A percentile compares a stretch with the other conserved stretches of the same genome.
These are phyloP conservation scores for Marchantia paleacea DNA, from an alignment of 225 moss, liverwort and hornwort genomes.

Conservation along the genomic window DNA sequence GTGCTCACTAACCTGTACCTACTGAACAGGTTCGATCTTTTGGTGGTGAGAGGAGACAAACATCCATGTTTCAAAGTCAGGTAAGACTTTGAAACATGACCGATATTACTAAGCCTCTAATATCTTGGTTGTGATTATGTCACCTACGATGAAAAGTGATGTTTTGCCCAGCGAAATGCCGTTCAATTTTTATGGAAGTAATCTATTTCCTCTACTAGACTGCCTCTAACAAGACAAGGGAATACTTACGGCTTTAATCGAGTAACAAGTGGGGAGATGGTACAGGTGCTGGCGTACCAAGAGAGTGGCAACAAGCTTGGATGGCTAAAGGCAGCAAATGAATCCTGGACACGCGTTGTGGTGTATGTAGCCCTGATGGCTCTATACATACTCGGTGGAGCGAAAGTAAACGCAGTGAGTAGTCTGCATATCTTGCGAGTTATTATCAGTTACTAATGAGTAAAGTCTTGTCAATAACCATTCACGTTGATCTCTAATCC, in stretches of 20 bases:
- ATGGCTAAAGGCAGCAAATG: slow-evolving; percentile 91
- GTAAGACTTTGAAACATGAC: slow-evolving; percentile 24
- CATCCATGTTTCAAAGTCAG: slow-evolving; percentile 87
- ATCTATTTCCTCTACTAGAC: neutral
- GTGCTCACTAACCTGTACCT: neutral
- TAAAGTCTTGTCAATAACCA: too few relatives aligned
- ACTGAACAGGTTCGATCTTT: slow-evolving; percentile 82
- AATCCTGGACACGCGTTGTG: slow-evolving; percentile 97
- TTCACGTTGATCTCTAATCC: too few relatives aligned
- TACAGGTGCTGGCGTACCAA: slow-evolving; percentile 84
- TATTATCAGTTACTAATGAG: too few relatives aligned
- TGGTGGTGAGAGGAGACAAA: slow-evolving; percentile 94
- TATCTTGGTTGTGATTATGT: neutral
- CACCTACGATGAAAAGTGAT: neutral
- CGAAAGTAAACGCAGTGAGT: slow-evolving; percentile 88
- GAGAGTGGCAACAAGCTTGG: slow-evolving; percentile 89
- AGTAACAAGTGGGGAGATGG: neutral
- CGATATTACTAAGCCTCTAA: neutral
- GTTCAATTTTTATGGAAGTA: neutral
- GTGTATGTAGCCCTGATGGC: slow-evolving; percentile 95
- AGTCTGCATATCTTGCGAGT: neutral
- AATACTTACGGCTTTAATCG: neutral
- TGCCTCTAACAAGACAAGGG: neutral
- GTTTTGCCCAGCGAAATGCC: neutral
- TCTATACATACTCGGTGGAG: slow-evolving; percentile 90